Evolutionary conservation across 192 early-diverging fungal genomes (phyloP).

Genomic region (Linnemannia hyalina): DNA sequence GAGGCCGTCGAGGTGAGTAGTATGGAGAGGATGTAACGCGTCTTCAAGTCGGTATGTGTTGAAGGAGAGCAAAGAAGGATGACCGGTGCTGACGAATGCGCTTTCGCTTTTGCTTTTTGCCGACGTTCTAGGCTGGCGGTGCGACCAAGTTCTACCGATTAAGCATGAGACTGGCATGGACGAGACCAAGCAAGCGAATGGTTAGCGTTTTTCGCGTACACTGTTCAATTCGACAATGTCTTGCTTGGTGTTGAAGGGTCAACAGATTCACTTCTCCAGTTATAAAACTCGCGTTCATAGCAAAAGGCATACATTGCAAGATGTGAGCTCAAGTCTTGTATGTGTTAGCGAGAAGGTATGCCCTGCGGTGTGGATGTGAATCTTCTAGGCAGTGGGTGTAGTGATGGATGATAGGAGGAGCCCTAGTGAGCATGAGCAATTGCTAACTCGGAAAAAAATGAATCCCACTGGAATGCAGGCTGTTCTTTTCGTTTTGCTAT

Average conservation of each 20-base stretch:
- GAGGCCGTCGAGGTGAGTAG: constrained; percentile 63
- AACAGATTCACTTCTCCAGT: not conserved
- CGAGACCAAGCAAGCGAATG: not conserved
- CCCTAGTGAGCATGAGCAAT: too few relatives aligned
- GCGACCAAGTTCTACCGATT: constrained; percentile 23
- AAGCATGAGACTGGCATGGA: not conserved
- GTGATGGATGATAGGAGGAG: too few relatives aligned
- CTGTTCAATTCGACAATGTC: not conserved
- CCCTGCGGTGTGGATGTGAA: too few relatives aligned
- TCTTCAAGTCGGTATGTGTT: not conserved
- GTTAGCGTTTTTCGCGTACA: not conserved
- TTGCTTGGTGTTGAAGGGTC: not conserved
- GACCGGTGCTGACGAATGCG: not conserved
- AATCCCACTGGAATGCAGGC: too few relatives aligned
- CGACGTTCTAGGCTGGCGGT: constrained; percentile 12
- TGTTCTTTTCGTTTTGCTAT: too few relatives aligned
- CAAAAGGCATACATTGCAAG: too few relatives aligned
- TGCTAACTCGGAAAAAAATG: too few relatives aligned
- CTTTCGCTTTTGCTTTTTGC: not conserved
- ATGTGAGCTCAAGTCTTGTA: too few relatives aligned
- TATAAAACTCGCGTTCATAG: not conserved
- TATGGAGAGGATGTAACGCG: not conserved
- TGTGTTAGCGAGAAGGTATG: too few relatives aligned
- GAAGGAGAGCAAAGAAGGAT: too few relatives aligned
- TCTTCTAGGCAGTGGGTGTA: too few relatives aligned